Conservation (phyloP, 306 rosid species). For the Prunus dulcis region DNA sequence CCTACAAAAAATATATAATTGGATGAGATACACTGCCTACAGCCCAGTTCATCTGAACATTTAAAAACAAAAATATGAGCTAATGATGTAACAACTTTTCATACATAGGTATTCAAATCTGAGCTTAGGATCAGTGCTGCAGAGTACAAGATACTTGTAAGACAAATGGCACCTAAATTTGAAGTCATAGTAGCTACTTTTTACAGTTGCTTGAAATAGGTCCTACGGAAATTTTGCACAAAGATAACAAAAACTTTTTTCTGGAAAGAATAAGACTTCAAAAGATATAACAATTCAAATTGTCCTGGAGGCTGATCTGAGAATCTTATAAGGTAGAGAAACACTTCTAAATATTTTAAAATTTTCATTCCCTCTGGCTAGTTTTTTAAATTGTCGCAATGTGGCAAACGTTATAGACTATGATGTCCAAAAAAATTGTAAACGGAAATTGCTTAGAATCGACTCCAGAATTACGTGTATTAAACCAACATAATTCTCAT, state of each 20-base stretch:
- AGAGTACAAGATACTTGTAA: not conserved
- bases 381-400: not conserved
- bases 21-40: not conserved
- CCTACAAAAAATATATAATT: slow-evolving; percentile 40
- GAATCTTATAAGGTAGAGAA: not conserved
- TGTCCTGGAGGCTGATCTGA: not conserved
- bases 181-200: not conserved
- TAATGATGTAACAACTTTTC: not conserved
- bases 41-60: not conserved
- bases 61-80: not conserved
- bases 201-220: not conserved
- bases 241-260: not conserved
- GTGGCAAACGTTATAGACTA: not conserved
- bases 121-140: not conserved
- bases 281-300: not conserved
- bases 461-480: not conserved
- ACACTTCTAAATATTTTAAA: not conserved
- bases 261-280: not conserved
- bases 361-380: not conserved
- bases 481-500: slow-evolving; percentile 3
- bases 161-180: not conserved
- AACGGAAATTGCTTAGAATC: not conserved
- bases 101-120: not conserved
- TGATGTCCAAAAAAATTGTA: not conserved
- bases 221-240: not conserved